Percentiles rank a stretch among this genome's conserved stretches.
phyloP scores from a whole-genome alignment of 192 early-diverging fungal genomes.

The Martensiomyces pterosporus region DNA sequence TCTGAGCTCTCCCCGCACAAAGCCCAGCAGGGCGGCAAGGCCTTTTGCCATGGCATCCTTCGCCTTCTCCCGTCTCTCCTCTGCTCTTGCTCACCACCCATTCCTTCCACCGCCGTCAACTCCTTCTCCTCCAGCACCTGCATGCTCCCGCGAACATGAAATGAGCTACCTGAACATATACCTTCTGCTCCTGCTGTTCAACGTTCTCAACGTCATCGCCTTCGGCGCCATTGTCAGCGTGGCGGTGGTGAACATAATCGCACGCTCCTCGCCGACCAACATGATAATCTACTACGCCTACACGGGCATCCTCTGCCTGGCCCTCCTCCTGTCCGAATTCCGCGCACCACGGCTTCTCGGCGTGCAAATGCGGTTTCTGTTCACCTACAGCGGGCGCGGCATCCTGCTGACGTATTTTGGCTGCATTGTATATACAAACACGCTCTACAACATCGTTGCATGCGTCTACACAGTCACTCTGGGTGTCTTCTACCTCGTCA shows the following conservation, averaged over 20 bases:
- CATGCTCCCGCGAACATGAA: too few species aligned
- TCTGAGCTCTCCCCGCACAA: too few species aligned
- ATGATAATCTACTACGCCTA: slow-evolving; percentile 51
- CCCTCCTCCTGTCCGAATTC: slow-evolving; percentile 52
- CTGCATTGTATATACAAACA: slow-evolving; percentile 50
- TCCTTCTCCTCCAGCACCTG: too few species aligned
- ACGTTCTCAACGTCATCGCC: slow-evolving; percentile 43
- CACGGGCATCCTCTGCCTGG: slow-evolving; percentile 44
- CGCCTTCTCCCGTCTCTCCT: too few species aligned
- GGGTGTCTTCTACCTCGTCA: slow-evolving; percentile 53
- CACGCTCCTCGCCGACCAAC: slow-evolving; percentile 43
- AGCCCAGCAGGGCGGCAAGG: too few species aligned
- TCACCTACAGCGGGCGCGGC: slow-evolving; percentile 56
- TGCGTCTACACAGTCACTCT: slow-evolving; percentile 47
- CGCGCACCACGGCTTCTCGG: slow-evolving; percentile 39
- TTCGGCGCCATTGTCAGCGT: slow-evolving; percentile 41
- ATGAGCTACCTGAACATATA: slow-evolving; percentile 41
- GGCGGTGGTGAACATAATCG: slow-evolving; percentile 36
- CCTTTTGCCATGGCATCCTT: too few species aligned
- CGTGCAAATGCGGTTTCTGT: slow-evolving; percentile 52
- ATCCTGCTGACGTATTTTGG: slow-evolving; percentile 58
- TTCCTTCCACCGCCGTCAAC: too few species aligned
- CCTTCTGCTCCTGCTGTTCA: slow-evolving; percentile 44
- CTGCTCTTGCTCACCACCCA: too few species aligned
- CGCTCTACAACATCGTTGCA: slow-evolving; percentile 47